These are phyloP conservation scores for Coniferiporia weirii DNA, from an alignment of 1,284 basidiomycete species.

Conservation along the genomic window DNA sequence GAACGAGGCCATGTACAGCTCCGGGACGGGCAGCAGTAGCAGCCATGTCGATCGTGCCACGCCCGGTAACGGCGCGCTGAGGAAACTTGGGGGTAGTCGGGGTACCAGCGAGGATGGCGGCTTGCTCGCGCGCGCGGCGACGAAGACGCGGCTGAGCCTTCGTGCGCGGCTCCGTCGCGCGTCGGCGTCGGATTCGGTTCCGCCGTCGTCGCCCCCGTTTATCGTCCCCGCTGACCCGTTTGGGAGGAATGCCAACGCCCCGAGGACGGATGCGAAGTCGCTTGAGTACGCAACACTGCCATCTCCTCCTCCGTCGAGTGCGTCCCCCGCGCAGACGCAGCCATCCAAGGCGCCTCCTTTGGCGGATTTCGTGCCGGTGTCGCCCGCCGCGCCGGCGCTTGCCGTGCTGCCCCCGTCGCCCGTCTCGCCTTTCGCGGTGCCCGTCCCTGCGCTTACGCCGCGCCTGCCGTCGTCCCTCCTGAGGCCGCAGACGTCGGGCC, in stretches of 20 bases:
- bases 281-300: not conserved
- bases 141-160: not conserved
- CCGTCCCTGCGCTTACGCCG: not conserved
- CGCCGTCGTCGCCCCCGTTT: not conserved
- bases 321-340: not conserved
- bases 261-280: not conserved
- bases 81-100: not conserved
- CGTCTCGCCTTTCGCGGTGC: not conserved
- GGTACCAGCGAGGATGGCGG: constrained; percentile 2
- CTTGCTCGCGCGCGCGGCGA: constrained; percentile 6
- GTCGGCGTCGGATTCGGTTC: not conserved
- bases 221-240: not conserved
- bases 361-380: not conserved
- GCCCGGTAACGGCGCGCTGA: not conserved
- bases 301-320: not conserved
- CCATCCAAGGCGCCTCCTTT: too few relatives aligned
- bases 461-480: not conserved
- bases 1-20: not conserved
- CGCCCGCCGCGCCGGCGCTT: not conserved
- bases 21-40: constrained; percentile 1
- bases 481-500: not conserved
- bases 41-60: not conserved
- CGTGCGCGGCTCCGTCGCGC: not conserved
- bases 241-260: not conserved
- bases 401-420: not conserved